These are phyloP conservation scores for Acacia pycnantha DNA, from an alignment of 331 rosid genomes.

Conservation along the genomic window DNA sequence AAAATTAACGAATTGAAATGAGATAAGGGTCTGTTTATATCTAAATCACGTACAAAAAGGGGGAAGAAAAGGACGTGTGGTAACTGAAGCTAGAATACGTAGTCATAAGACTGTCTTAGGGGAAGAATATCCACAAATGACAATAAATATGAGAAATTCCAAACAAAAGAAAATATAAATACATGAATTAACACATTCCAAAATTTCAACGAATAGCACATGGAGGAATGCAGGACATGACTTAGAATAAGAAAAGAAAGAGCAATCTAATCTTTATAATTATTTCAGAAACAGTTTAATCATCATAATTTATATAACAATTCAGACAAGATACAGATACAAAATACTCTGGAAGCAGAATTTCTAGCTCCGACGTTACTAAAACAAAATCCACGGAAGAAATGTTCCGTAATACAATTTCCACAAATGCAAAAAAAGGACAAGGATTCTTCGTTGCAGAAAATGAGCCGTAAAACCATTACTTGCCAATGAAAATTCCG, in stretches of 20 bases:
- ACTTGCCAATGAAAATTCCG: slow-evolving; percentile 17
- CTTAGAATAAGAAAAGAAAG: neutral
- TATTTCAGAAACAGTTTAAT: neutral
- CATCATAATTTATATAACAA: neutral
- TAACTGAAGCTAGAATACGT: slow-evolving; percentile 15
- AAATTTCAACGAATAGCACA: slow-evolving; percentile 22
- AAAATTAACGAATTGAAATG: too few species aligned
- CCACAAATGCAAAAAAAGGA: neutral
- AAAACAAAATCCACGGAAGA: neutral
- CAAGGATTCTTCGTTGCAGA: neutral
- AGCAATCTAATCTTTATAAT: neutral
- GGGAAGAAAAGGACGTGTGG: neutral
- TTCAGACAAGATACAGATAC: neutral
- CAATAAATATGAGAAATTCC: neutral
- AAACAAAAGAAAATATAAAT: neutral
- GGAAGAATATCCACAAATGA: neutral
- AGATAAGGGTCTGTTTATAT: neutral
- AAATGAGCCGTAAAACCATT: slow-evolving; percentile 16
- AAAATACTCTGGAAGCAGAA: slow-evolving; percentile 17
- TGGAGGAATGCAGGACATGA: neutral
- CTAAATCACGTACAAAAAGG: slow-evolving; percentile 9
- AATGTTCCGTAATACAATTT: neutral
- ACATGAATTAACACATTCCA: slow-evolving; percentile 32
- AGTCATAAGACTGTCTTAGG: neutral
- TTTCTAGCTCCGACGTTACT: slow-evolving; percentile 12